Evolutionary conservation across 129 eudicot species (phyloP).

Genomic region (Apium graveolens): DNA sequence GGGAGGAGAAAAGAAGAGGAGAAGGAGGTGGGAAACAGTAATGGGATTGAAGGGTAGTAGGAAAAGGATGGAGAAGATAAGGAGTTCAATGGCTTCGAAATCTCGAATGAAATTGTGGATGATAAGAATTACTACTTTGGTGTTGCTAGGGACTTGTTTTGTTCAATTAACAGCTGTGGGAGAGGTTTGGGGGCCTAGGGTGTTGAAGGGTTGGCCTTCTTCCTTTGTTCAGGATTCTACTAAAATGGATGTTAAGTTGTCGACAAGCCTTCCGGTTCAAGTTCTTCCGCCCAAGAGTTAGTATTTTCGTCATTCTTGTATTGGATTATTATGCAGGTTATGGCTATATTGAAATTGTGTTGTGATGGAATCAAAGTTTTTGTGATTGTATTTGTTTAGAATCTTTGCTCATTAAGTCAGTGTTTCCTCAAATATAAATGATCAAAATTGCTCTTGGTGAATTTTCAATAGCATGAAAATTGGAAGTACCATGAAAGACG

Average conservation of each 20-base stretch:
- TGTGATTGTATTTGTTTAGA: background rate
- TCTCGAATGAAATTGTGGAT: conserved; percentile 81
- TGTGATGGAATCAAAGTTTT: background rate
- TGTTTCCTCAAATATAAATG: background rate
- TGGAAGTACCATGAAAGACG: background rate
- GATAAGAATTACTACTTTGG: conserved; percentile 54
- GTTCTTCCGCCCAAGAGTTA: conserved; percentile 83
- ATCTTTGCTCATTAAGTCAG: background rate
- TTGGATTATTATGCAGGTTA: conserved; percentile 28
- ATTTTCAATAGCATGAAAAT: background rate
- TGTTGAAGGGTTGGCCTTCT: conserved; percentile 78
- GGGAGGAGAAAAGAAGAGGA: conserved; percentile 16
- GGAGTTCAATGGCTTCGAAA: conserved; percentile 34
- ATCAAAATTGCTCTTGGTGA: background rate
- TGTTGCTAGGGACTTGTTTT: conserved; percentile 77
- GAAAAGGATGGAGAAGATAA: conserved; percentile 40
- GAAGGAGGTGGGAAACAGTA: conserved; percentile 29
- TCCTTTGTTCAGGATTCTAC: conserved; percentile 37
- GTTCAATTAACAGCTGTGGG: conserved; percentile 80
- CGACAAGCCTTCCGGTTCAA: conserved; percentile 32
- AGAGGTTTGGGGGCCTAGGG: conserved; percentile 69
- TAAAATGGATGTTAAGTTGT: conserved; percentile 33
- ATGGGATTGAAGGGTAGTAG: conserved; percentile 63
- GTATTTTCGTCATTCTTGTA: conserved; percentile 16
- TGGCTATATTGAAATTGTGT: background rate